Evolutionary conservation across 768 basidiomycete species (phyloP).

Genomic region (Lactifluus rugatus): DNA sequence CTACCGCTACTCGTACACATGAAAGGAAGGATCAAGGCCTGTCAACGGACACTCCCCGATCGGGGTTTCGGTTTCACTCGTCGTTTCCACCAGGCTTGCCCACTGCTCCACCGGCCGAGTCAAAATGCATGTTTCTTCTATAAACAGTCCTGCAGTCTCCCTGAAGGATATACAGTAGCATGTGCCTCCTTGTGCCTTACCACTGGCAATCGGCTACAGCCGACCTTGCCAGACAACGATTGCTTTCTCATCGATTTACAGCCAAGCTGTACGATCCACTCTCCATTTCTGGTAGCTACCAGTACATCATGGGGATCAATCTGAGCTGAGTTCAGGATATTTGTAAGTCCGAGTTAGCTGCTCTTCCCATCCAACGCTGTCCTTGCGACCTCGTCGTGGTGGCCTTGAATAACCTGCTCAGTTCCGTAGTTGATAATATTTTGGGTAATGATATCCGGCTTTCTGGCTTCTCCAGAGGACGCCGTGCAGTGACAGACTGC

Average conservation of each 20-base stretch:
- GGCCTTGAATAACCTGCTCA: background rate
- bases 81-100: background rate
- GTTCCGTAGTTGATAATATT: background rate
- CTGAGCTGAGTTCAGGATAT: background rate
- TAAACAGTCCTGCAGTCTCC: background rate
- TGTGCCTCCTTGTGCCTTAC: background rate
- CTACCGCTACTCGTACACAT: background rate
- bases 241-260: background rate
- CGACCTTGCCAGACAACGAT: background rate
- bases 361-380: too few species aligned
- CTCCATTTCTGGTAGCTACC: background rate
- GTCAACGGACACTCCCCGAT: background rate
- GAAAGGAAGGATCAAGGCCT: background rate
- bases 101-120: background rate
- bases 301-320: background rate
- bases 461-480: background rate
- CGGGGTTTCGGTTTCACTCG: background rate
- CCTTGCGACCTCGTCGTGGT: background rate
- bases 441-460: background rate
- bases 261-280: background rate
- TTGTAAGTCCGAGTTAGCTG: background rate
- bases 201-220: background rate
- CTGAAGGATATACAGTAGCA: background rate
- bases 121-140: background rate
- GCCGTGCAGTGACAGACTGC: too few species aligned